Evolutionary conservation across 1,139 yeast species (phyloP).

Genomic region (Magnusiomyces starmeri): DNA sequence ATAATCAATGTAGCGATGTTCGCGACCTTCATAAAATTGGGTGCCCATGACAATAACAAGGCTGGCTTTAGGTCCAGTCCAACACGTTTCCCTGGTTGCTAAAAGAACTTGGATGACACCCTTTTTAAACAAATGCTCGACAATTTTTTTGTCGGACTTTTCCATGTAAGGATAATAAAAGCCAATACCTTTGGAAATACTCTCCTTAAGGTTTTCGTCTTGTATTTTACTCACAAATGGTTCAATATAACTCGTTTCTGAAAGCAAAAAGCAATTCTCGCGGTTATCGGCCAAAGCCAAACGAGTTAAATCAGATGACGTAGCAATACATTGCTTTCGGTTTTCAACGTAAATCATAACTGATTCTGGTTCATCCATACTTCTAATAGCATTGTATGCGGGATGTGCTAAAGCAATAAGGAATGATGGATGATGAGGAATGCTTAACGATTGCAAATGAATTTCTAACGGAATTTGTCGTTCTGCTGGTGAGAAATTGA

Average conservation of each 20-base stretch:
- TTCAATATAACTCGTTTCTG: slow-evolving; percentile 37
- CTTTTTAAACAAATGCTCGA: slow-evolving; percentile 45
- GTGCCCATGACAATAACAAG: slow-evolving; percentile 66
- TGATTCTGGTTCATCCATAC: slow-evolving; percentile 31
- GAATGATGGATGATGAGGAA: slow-evolving; percentile 44
- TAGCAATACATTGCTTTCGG: slow-evolving; percentile 48
- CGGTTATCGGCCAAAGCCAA: slow-evolving; percentile 35
- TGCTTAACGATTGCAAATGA: slow-evolving; percentile 46
- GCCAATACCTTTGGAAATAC: slow-evolving; percentile 63
- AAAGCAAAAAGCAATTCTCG: slow-evolving; percentile 33
- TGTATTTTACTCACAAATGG: slow-evolving; percentile 40
- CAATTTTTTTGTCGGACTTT: slow-evolving; percentile 45
- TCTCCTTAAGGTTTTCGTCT: slow-evolving; percentile 43
- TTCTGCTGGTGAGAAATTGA: slow-evolving; percentile 62
- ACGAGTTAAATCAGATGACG: slow-evolving; percentile 42
- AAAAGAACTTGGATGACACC: slow-evolving; percentile 49
- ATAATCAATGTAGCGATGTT: slow-evolving; percentile 63
- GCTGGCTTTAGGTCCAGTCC: slow-evolving; percentile 45
- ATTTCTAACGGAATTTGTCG: slow-evolving; percentile 52
- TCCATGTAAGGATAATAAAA: slow-evolving; percentile 53
- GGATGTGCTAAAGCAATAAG: slow-evolving; percentile 48
- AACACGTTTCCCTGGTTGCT: slow-evolving; percentile 51
- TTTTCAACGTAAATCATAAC: slow-evolving; percentile 52
- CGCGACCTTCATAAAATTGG: slow-evolving; percentile 62
- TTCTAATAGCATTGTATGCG: slow-evolving; percentile 34